Conservation (phyloP, 345 rosid species). For the Syzygium grande region DNA sequence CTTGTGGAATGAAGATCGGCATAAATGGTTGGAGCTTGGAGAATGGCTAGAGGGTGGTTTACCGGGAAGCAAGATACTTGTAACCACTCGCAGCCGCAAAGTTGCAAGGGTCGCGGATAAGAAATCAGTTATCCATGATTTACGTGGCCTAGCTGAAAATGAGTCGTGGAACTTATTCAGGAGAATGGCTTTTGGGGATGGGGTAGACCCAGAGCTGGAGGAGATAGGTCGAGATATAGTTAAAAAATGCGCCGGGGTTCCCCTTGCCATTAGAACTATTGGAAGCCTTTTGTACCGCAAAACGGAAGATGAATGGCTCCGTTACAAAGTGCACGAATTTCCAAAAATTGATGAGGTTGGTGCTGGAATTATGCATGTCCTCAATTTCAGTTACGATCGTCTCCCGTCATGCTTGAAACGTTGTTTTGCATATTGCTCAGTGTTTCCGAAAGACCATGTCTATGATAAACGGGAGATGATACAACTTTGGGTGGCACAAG, state of each 20-base stretch:
- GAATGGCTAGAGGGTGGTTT: neutral
- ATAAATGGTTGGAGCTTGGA: neutral
- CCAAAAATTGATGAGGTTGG: neutral
- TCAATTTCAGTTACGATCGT: neutral
- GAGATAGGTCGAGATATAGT: neutral
- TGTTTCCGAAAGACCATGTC: neutral
- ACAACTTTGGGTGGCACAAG: neutral
- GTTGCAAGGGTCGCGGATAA: rapidly evolving
- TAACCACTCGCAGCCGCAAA: rapidly evolving
- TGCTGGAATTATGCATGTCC: neutral
- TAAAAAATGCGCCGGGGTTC: neutral
- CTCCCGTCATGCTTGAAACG: neutral
- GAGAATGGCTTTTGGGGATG: neutral
- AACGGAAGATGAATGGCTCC: neutral
- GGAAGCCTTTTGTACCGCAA: neutral
- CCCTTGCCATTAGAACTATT: neutral
- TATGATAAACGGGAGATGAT: rapidly evolving
- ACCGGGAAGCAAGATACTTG: neutral
- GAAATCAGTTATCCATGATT: neutral
- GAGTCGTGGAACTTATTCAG: neutral
- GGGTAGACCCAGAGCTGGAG: neutral
- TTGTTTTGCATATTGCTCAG: neutral
- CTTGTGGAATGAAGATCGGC: neutral
- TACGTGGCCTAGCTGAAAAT: rapidly evolving
- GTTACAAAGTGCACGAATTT: neutral